Percentiles rank a stretch among this genome's conserved stretches.
Evolutionary conservation across 306 rosid genomes (phyloP).

Genomic region (Carpinus viminea): DNA sequence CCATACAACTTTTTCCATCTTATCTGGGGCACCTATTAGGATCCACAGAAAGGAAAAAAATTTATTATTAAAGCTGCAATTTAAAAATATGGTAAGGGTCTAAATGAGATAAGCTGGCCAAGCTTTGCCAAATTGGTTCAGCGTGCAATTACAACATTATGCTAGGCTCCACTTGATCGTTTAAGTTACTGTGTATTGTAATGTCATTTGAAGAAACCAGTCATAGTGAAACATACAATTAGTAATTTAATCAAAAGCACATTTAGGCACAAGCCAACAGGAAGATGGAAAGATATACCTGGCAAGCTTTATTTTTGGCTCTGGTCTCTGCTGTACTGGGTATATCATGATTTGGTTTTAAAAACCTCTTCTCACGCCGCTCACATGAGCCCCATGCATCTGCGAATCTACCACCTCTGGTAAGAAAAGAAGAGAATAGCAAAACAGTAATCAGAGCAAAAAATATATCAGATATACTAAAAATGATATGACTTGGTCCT

Average conservation of each 20-base stretch:
- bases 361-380: slow-evolving; percentile 83
- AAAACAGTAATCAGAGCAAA: slow-evolving; percentile 1
- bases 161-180: slow-evolving; percentile 1
- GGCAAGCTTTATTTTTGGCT: slow-evolving; percentile 92
- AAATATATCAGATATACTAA: slow-evolving; percentile 10
- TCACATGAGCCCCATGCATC: slow-evolving; percentile 99
- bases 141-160: background rate
- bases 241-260: slow-evolving; percentile 10
- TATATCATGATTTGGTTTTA: slow-evolving; percentile 84
- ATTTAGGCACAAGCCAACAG: slow-evolving; percentile 6
- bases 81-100: slow-evolving; percentile 2
- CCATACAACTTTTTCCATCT: background rate
- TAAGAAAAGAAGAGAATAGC: slow-evolving; percentile 2
- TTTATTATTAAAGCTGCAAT: slow-evolving; percentile 5
- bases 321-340: slow-evolving; percentile 97
- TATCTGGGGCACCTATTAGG: background rate
- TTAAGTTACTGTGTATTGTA: background rate
- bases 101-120: background rate
- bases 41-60: background rate
- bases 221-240: slow-evolving; percentile 6
- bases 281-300: slow-evolving; percentile 44
- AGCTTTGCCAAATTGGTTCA: background rate
- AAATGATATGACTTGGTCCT: slow-evolving; percentile 19
- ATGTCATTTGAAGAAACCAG: slow-evolving; percentile 1
- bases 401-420: slow-evolving; percentile 91